Evolutionary conservation across 352 stramenopile genomes (phyloP).

Genomic region (Phytophthora pseudosyringae): DNA sequence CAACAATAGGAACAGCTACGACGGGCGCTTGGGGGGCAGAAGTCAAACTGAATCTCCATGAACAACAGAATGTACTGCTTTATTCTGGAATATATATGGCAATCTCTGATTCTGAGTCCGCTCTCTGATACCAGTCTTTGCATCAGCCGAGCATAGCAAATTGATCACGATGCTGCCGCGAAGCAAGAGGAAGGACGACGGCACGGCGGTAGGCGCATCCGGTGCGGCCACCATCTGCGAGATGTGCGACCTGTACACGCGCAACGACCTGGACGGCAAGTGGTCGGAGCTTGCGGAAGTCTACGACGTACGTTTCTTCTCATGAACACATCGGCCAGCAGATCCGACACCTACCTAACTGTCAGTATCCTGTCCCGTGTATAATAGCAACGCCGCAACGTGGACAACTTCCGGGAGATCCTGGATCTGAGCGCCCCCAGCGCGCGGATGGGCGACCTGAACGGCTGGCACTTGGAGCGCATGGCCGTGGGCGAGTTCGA

Average conservation of each 20-base stretch:
- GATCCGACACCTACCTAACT: slow-evolving; percentile 1
- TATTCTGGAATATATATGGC: not conserved
- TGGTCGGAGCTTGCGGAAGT: slow-evolving; percentile 71
- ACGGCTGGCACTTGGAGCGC: slow-evolving; percentile 80
- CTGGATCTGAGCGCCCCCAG: slow-evolving; percentile 69
- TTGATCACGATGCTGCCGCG: slow-evolving; percentile 29
- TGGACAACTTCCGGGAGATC: slow-evolving; percentile 81
- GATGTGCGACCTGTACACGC: slow-evolving; percentile 74
- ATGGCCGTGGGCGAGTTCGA: slow-evolving; percentile 84
- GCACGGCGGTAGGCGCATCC: slow-evolving; percentile 13
- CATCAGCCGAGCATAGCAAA: not conserved
- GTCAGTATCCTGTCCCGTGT: not conserved
- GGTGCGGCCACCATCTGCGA: slow-evolving; percentile 47
- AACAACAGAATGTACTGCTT: too few relatives aligned
- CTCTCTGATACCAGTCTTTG: slow-evolving; percentile 1
- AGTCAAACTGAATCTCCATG: too few relatives aligned
- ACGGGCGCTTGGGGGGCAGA: too few relatives aligned
- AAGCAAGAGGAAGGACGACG: slow-evolving; percentile 41
- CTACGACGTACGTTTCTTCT: slow-evolving; percentile 63
- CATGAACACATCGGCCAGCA: not conserved
- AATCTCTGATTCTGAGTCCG: not conserved
- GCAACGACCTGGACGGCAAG: slow-evolving; percentile 66
- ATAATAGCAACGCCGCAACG: slow-evolving; percentile 72
- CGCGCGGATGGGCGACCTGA: slow-evolving; percentile 66
- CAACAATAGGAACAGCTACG: too few relatives aligned